Base-by-base conservation (phyloP, 2,329 filamentous ascomycete species). In the Penicillium frequentans region DNA sequence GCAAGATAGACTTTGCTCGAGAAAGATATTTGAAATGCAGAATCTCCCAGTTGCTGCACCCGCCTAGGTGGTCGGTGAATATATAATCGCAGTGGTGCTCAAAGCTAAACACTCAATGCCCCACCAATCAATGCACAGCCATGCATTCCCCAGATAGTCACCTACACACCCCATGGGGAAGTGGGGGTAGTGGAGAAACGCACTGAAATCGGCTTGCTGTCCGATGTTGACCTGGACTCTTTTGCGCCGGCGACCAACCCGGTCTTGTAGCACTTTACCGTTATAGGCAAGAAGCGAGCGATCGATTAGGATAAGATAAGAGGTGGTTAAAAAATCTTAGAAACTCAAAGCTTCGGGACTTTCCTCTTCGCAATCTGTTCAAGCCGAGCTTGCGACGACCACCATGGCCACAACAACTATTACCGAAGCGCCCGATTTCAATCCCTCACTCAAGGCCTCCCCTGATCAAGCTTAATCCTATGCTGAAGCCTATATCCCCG, bases 401-500 rank as follows among this genome's bases (percentile, higher is more conserved):
- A 45, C 21, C 19, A 59, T 61, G 59, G 47, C 54, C 13, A 59
- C 51, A 5, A 43, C 21, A 11, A 13, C 11, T 31, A 14, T 11
- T 13, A 31, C 29, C 11, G 46, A 54, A 54, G 39, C 48, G 3
- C 56, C 48, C 2, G 48, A 51, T 11, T 58, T 59, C 23, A 23
- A 44, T 24, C n/a, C 56, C 8, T 29, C n/a, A 0, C 48, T 61
- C 27, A 35, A 49, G 23, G 0, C 23, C 3, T 27, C 44, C 16
- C 23, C 33, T 2, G 23, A 49, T 37, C 55, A 35, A 31, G n/a
- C 42, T 1, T 59, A 51, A 33, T 55, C 52, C 5, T 55, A 50
- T 33, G 14, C 21, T 10, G 63, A 65, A 39, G 61, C 63, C 21
- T 64, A 55, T 33, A 64, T 80, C 5, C 76, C 76, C 1, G 68